These are phyloP conservation scores for Physaria fendleri DNA, from an alignment of 345 rosid genomes.

Conservation along the genomic window DNA sequence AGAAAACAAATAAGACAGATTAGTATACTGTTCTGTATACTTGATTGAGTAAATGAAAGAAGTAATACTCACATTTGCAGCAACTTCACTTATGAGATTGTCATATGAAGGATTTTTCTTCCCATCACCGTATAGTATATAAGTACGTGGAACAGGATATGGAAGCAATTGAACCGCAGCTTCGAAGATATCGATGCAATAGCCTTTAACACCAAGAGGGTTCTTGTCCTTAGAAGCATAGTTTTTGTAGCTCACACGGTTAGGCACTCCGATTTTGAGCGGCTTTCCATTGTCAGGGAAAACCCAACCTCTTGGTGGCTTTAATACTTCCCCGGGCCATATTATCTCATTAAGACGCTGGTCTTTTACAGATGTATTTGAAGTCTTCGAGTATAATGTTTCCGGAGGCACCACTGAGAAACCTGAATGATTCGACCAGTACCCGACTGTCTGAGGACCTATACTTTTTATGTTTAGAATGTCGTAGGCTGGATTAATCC, in stretches of 20 bases:
- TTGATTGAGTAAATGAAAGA: constrained; percentile 2
- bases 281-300: constrained; percentile 83
- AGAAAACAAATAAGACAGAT: neutral
- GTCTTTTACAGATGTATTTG: constrained; percentile 39
- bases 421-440: constrained; percentile 78
- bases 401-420: constrained; percentile 64
- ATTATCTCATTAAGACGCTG: constrained; percentile 52
- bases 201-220: constrained; percentile 77
- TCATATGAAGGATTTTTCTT: constrained; percentile 55
- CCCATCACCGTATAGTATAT: constrained; percentile 60
- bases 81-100: constrained; percentile 51
- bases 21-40: neutral
- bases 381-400: constrained; percentile 45
- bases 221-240: constrained; percentile 47
- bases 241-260: constrained; percentile 58
- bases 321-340: constrained; percentile 78
- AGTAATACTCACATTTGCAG: constrained; percentile 52
- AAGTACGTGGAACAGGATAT: constrained; percentile 70
- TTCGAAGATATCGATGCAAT: constrained; percentile 86
- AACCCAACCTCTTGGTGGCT: constrained; percentile 77
- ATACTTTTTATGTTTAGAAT: constrained; percentile 65
- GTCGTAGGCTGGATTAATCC: constrained; percentile 64
- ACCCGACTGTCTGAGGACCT: constrained; percentile 65
- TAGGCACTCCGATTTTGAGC: constrained; percentile 66
- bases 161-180: constrained; percentile 78